Percentiles rank a stretch among this genome's conserved stretches.
Conservation (phyloP, 1,284 basidiomycete genomes). For the Ustilago xerochloae region DNA sequence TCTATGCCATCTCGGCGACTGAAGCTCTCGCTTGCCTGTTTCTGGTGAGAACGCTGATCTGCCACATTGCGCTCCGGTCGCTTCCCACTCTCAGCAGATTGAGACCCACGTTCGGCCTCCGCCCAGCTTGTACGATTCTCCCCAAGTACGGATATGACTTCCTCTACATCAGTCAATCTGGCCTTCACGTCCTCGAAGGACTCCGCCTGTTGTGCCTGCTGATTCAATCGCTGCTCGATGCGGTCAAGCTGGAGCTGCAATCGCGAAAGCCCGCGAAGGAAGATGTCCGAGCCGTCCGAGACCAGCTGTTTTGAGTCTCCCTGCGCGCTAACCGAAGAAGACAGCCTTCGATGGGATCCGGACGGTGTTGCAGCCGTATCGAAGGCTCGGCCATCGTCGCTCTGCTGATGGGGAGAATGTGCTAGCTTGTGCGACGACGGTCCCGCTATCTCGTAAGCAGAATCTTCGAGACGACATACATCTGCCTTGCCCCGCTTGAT, state of each 20-base stretch:
- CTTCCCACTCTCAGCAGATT: neutral
- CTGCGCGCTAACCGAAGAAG: conserved; percentile 1
- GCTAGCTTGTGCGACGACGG: conserved; percentile 14
- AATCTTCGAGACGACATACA: conserved; percentile 38
- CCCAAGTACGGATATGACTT: conserved; percentile 37
- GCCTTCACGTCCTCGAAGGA: conserved; percentile 36
- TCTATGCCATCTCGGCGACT: neutral
- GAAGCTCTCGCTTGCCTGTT: neutral
- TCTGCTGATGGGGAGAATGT: conserved; percentile 5
- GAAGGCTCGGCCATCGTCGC: neutral
- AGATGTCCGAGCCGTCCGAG: conserved; percentile 6
- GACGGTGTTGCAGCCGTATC: conserved; percentile 1
- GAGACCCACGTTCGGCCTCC: neutral
- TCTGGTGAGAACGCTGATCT: neutral
- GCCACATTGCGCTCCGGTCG: neutral
- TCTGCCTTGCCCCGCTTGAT: conserved; percentile 47
- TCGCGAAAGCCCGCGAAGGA: conserved; percentile 22
- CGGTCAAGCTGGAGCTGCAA: conserved; percentile 39
- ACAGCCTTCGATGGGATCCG: conserved; percentile 10
- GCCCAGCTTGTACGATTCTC: conserved; percentile 29
- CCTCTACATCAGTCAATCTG: conserved; percentile 35
- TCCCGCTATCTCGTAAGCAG: conserved; percentile 12
- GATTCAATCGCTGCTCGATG: conserved; percentile 30
- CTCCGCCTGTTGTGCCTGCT: conserved; percentile 17
- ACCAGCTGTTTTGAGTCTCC: neutral